Evolutionary conservation across 139 green algal species (phyloP).

Genomic region (Chlorella sorokiniana): DNA sequence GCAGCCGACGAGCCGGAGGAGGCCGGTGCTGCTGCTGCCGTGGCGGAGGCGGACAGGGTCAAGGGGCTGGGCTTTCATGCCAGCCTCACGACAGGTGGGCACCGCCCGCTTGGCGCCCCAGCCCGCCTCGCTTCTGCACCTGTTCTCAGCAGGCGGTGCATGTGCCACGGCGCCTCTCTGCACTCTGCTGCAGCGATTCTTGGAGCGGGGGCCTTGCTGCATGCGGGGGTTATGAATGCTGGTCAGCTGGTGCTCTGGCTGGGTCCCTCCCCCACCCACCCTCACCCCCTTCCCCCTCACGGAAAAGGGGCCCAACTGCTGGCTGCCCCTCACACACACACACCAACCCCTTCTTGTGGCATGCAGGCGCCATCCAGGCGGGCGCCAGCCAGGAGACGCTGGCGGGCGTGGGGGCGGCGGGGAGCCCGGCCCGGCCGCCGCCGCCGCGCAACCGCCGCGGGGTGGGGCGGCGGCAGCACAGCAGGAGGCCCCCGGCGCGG

Average conservation of each 20-base stretch:
- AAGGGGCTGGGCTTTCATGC: constrained; percentile 58
- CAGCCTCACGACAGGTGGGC: constrained; percentile 24
- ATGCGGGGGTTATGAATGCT: not conserved
- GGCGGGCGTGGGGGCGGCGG: constrained; percentile 31
- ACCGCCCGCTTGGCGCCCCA: not conserved
- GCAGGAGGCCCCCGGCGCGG: not conserved
- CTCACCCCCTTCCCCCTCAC: too few relatives aligned
- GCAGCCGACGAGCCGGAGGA: constrained; percentile 27
- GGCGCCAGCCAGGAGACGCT: not conserved
- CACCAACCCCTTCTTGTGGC: too few relatives aligned
- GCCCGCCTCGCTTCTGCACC: not conserved
- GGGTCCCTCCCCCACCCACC: too few relatives aligned
- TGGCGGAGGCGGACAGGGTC: constrained; percentile 37
- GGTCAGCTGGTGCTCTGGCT: too few relatives aligned
- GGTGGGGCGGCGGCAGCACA: not conserved
- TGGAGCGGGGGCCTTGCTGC: not conserved
- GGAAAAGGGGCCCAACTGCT: too few relatives aligned
- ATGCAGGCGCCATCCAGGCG: constrained; percentile 24
- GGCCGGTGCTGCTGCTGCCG: not conserved
- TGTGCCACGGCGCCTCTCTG: too few relatives aligned
- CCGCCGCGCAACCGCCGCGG: not conserved
- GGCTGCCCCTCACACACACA: not conserved
- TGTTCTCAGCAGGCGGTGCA: too few relatives aligned
- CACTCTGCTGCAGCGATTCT: too few relatives aligned
- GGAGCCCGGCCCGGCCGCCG: not conserved